These are phyloP conservation scores for Megacollybia marginata DNA, from an alignment of 768 basidiomycete species.

Conservation along the genomic window DNA sequence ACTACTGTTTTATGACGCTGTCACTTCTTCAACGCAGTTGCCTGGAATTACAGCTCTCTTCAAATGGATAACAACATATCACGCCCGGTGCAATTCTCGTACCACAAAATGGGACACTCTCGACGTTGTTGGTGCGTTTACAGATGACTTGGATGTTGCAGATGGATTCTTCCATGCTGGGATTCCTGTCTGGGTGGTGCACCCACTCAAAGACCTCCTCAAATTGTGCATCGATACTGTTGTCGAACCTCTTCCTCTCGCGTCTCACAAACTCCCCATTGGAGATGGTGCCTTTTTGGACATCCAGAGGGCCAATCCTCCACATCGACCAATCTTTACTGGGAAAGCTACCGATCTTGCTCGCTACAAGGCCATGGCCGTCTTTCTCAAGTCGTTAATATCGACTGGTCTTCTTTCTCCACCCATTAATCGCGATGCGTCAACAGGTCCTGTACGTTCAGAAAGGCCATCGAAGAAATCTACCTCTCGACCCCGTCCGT, in stretches of 20 bases:
- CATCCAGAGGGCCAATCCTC: no score
- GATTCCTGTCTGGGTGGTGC: neutral
- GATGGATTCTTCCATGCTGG: neutral
- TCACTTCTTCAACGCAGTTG: neutral
- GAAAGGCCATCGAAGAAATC: no score
- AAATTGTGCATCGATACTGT: no score
- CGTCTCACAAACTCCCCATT: neutral
- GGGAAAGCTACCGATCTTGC: no score
- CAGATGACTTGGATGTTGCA: no score
- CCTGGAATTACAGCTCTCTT: neutral
- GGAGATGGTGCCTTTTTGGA: neutral
- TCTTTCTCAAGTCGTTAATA: no score
- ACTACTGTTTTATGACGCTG: neutral
- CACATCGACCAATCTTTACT: no score
- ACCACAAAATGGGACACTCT: neutral
- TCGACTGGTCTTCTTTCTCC: no score
- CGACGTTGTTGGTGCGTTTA: neutral
- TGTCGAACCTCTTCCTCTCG: neutral
- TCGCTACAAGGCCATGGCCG: no score
- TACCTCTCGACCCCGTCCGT: no score
- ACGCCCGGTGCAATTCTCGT: neutral
- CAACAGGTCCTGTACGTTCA: no score
- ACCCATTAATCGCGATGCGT: no score
- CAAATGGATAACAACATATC: neutral
- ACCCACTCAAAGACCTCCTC: neutral